A percentile compares a stretch with the other conserved stretches of the same genome.
These are phyloP conservation scores for Fusarium scirpi DNA, from an alignment of 2,329 filamentous ascomycete genomes.

Conservation along the genomic window DNA sequence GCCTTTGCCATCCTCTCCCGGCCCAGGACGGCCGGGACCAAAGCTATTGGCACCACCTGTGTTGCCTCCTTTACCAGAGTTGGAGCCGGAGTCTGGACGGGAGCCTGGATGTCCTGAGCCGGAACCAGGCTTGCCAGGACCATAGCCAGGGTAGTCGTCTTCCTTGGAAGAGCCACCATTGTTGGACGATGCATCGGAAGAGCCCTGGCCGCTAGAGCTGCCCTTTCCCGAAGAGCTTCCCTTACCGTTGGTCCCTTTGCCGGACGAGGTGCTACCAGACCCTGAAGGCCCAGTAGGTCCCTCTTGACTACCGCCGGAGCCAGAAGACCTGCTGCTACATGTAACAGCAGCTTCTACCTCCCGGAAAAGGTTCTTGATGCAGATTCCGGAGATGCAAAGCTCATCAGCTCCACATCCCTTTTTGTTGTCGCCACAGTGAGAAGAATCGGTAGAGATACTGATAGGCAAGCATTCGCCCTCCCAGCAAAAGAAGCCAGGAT, in stretches of 20 bases:
- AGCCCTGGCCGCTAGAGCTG: neutral
- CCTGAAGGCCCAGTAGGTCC: neutral
- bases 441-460: constrained; percentile 21
- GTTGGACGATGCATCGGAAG: neutral
- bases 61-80: constrained; percentile 2
- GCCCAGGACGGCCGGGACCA: constrained; percentile 1
- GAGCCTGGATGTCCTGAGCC: neutral
- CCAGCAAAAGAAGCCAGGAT: constrained; percentile 21
- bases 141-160: neutral
- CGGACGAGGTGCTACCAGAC: neutral
- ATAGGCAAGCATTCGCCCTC: constrained; percentile 10
- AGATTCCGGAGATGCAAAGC: constrained; percentile 30
- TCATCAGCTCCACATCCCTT: constrained; percentile 16
- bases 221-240: neutral
- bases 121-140: neutral
- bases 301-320: neutral
- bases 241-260: neutral
- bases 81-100: neutral
- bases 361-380: constrained; percentile 4
- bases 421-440: constrained; percentile 9
- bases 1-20: neutral
- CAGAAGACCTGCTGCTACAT: neutral
- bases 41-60: neutral
- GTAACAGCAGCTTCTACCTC: neutral
- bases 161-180: neutral